These are phyloP conservation scores for Globomyces pollinis-pini DNA, from an alignment of 192 early-diverging fungal species.

Conservation along the genomic window DNA sequence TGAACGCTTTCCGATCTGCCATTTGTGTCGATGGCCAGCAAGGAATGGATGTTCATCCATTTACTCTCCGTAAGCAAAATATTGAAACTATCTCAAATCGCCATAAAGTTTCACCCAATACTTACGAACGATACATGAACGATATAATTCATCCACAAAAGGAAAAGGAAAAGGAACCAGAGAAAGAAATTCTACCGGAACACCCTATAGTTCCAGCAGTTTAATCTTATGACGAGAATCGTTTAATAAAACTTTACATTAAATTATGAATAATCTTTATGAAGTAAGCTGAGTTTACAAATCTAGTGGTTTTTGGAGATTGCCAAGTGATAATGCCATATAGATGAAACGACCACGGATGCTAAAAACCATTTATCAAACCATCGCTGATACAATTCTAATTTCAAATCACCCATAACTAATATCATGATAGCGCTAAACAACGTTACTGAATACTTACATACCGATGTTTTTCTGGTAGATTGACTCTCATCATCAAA, in stretches of 20 bases:
- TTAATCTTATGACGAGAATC: too few relatives aligned
- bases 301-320: too few relatives aligned
- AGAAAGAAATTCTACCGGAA: too few relatives aligned
- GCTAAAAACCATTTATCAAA: conserved; percentile 54
- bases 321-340: conserved; percentile 1
- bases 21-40: conserved; percentile 7
- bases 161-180: too few relatives aligned
- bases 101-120: not conserved
- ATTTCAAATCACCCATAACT: conserved; percentile 72
- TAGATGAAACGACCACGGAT: not conserved
- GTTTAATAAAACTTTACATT: too few relatives aligned
- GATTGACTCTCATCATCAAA: conserved; percentile 82
- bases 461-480: conserved; percentile 75
- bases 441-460: not conserved
- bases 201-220: too few relatives aligned
- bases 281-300: too few relatives aligned
- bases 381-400: conserved; percentile 89
- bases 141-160: too few relatives aligned
- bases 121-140: not conserved
- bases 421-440: conserved; percentile 48
- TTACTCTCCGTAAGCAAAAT: conserved; percentile 47
- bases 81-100: conserved; percentile 39
- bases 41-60: conserved; percentile 48
- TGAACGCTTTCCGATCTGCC: conserved; percentile 55
- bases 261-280: too few relatives aligned